These are phyloP conservation scores for Gonapodya prolifera DNA, from an alignment of 192 early-diverging fungal genomes.

Conservation along the genomic window DNA sequence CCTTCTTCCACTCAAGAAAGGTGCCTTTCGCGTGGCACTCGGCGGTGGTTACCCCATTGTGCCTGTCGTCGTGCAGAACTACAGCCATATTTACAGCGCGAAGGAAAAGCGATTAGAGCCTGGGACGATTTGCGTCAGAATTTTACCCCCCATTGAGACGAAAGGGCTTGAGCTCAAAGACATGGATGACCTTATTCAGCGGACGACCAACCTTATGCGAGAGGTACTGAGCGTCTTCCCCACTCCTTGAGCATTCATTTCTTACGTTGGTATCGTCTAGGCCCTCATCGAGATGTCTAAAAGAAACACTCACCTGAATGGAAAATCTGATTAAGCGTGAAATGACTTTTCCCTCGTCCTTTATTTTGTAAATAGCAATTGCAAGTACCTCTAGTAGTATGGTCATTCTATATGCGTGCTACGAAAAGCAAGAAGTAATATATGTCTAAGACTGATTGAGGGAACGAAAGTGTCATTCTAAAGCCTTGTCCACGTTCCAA, in stretches of 20 bases:
- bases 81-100: not conserved
- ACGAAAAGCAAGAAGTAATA: too few species aligned
- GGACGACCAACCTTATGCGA: not conserved
- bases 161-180: not conserved
- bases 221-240: too few species aligned
- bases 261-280: not conserved
- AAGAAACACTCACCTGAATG: not conserved
- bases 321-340: too few species aligned
- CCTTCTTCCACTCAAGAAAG: constrained; percentile 11
- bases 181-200: not conserved
- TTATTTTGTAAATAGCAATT: too few species aligned
- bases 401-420: not conserved
- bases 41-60: constrained; percentile 7
- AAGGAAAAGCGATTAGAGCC: not conserved
- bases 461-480: too few species aligned
- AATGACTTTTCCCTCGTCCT: too few species aligned
- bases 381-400: too few species aligned
- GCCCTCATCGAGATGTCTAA: not conserved
- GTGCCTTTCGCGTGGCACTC: constrained; percentile 9
- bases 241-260: too few species aligned
- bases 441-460: too few species aligned
- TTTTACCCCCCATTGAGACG: not conserved
- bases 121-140: not conserved
- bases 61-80: constrained; percentile 8
- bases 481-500: not conserved